Percentiles rank a stretch among this genome's conserved stretches.
Conservation (phyloP, 208 protist genomes). For the Strigomonas culicis region DNA sequence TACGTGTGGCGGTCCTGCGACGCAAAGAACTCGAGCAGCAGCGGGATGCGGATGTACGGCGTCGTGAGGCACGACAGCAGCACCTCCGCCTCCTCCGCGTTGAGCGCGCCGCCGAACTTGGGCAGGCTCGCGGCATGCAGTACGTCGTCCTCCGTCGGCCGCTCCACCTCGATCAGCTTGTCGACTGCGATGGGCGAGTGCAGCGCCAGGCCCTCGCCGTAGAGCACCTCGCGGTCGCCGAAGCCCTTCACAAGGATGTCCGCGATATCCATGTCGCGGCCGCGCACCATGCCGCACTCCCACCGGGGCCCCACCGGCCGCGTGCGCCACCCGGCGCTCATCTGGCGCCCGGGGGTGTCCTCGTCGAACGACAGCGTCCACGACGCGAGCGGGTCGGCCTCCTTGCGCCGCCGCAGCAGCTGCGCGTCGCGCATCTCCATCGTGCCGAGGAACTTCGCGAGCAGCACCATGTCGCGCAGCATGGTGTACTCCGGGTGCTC, state of each 20-base stretch:
- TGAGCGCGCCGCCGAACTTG: conserved; percentile 69
- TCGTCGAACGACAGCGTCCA: conserved; percentile 84
- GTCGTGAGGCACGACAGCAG: conserved; percentile 84
- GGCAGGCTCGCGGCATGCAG: conserved; percentile 71
- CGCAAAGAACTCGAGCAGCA: conserved; percentile 85
- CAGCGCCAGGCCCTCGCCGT: conserved; percentile 69
- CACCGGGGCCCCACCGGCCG: conserved; percentile 38
- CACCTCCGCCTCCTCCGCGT: conserved; percentile 70
- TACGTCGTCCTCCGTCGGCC: conserved; percentile 85
- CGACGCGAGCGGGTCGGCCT: conserved; percentile 46
- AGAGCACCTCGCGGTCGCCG: conserved; percentile 66
- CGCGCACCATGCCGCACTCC: conserved; percentile 76
- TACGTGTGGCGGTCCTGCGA: conserved; percentile 82
- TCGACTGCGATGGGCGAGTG: conserved; percentile 72
- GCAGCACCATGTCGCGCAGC: conserved; percentile 66
- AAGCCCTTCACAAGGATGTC: conserved; percentile 74
- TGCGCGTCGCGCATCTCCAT: conserved; percentile 80
- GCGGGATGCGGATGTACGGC: conserved; percentile 81
- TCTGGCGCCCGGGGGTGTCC: conserved; percentile 58
- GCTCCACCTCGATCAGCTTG: conserved; percentile 41
- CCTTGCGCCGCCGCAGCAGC: conserved; percentile 55
- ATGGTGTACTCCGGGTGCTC: conserved; percentile 61
- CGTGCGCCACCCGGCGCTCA: conserved; percentile 75
- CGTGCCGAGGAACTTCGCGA: conserved; percentile 73
- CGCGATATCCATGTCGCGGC: conserved; percentile 74